These are phyloP conservation scores for Poa pratensis DNA, from an alignment of 176 grass and related monocot species.

Conservation along the genomic window DNA sequence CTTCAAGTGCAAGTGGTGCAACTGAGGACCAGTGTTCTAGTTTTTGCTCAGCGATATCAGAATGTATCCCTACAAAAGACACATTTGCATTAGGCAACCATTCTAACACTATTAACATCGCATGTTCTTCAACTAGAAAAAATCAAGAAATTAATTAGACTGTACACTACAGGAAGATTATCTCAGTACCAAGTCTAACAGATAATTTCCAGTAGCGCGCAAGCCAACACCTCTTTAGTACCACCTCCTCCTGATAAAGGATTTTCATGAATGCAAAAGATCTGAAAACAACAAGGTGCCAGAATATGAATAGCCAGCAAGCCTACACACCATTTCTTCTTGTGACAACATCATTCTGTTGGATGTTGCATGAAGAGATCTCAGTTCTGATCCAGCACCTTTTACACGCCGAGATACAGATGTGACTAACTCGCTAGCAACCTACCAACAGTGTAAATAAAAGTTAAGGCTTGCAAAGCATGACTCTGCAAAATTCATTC, in stretches of 20 bases:
- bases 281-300: background rate
- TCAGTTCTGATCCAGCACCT: slow-evolving; percentile 62
- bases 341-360: slow-evolving; percentile 86
- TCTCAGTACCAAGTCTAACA: slow-evolving; percentile 70
- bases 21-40: slow-evolving; percentile 85
- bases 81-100: slow-evolving; percentile 28
- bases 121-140: background rate
- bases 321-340: slow-evolving; percentile 76
- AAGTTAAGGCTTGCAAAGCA: slow-evolving; percentile 36
- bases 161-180: slow-evolving; percentile 29
- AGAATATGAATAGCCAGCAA: slow-evolving; percentile 31
- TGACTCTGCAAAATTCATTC: slow-evolving; percentile 13
- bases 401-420: slow-evolving; percentile 54
- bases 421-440: slow-evolving; percentile 44
- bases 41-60: slow-evolving; percentile 89
- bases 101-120: slow-evolving; percentile 24
- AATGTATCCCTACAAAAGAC: slow-evolving; percentile 67
- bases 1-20: slow-evolving; percentile 80
- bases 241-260: slow-evolving; percentile 78
- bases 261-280: slow-evolving; percentile 49
- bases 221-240: slow-evolving; percentile 97
- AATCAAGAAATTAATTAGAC: slow-evolving; percentile 30
- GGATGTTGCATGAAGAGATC: slow-evolving; percentile 58
- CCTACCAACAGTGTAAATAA: slow-evolving; percentile 50
- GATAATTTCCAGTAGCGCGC: slow-evolving; percentile 95